Evolutionary conservation across 306 rosid genomes (phyloP).

Genomic region (Rubus parviflorus): DNA sequence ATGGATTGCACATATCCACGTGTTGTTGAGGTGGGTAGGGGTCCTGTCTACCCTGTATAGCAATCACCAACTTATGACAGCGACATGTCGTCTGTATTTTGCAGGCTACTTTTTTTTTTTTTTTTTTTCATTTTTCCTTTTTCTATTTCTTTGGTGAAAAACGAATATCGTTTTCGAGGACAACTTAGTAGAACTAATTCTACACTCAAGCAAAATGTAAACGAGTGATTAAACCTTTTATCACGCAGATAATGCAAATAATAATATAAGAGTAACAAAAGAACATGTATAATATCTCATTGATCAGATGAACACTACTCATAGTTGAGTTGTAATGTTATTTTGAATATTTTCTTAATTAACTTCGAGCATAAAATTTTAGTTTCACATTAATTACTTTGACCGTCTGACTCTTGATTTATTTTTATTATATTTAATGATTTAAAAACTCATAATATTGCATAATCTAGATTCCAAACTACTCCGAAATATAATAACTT

Average conservation of each 20-base stretch:
- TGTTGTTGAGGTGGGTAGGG: not conserved
- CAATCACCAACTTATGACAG: constrained; percentile 6
- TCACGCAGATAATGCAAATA: not conserved
- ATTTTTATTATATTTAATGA: too few species aligned
- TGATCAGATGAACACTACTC: too few species aligned
- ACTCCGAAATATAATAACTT: too few species aligned
- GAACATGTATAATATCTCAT: too few species aligned
- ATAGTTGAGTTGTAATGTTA: too few species aligned
- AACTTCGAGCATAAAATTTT: too few species aligned
- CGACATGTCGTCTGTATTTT: not conserved
- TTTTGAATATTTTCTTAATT: too few species aligned
- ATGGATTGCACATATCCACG: not conserved
- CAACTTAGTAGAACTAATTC: not conserved
- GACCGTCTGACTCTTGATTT: too few species aligned
- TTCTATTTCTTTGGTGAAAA: not conserved
- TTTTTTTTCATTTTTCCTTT: not conserved
- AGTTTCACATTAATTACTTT: too few species aligned
- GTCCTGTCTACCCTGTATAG: not conserved
- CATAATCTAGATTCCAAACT: too few species aligned
- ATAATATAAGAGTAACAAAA: not conserved
- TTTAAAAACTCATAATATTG: too few species aligned
- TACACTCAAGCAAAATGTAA: not conserved
- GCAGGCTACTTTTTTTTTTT: not conserved
- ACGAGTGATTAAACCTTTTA: not conserved
- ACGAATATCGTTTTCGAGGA: not conserved